Conservation (phyloP, 768 basidiomycete species). For the Artomyces pyxidatus region DNA sequence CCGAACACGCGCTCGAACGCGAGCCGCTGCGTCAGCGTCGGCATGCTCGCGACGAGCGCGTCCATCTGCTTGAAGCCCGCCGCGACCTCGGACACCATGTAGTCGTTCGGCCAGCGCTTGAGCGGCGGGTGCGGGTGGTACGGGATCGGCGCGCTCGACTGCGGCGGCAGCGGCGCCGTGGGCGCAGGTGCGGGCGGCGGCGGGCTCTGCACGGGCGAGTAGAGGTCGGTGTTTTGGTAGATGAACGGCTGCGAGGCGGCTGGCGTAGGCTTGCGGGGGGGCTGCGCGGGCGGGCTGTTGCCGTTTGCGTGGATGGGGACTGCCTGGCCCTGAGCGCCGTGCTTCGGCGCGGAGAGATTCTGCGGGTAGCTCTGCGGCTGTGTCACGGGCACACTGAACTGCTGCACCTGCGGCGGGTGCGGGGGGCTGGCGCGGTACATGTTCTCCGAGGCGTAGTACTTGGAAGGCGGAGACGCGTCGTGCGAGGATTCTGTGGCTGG, state of each 20-base stretch:
- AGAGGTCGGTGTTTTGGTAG: not conserved
- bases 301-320: slow-evolving; percentile 3
- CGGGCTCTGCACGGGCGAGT: not conserved
- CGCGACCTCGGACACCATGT: slow-evolving; percentile 58
- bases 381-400: slow-evolving; percentile 8
- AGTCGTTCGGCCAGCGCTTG: slow-evolving; percentile 74
- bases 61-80: slow-evolving; percentile 49
- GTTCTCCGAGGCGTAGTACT: slow-evolving; percentile 11
- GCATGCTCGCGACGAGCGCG: slow-evolving; percentile 23
- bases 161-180: slow-evolving; percentile 15
- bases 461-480: slow-evolving; percentile 13
- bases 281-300: slow-evolving; percentile 5
- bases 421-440: slow-evolving; percentile 9
- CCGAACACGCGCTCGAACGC: slow-evolving; percentile 69
- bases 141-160: slow-evolving; percentile 21
- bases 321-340: slow-evolving; percentile 7
- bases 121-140: slow-evolving; percentile 55
- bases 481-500: slow-evolving; percentile 11
- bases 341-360: slow-evolving; percentile 14
- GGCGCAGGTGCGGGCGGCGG: slow-evolving; percentile 3
- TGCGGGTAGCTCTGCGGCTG: slow-evolving; percentile 14
- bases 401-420: slow-evolving; percentile 4
- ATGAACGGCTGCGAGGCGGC: not conserved
- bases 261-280: not conserved
- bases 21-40: slow-evolving; percentile 49